These are phyloP conservation scores for Jaapia argillacea DNA, from an alignment of 768 basidiomycete genomes.

Conservation along the genomic window DNA sequence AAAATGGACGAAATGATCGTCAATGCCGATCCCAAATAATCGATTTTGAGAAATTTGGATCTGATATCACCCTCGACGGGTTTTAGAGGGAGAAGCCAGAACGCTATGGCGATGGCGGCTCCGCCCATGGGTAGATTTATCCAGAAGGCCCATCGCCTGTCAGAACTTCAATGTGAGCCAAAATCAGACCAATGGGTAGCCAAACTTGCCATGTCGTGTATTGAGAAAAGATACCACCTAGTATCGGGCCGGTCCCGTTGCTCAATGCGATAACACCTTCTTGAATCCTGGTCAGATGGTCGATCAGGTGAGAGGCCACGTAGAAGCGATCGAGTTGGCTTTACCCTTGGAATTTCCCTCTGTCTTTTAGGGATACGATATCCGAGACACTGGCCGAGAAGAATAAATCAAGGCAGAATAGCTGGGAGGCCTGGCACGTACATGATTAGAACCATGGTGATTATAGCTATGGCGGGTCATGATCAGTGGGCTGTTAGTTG, in stretches of 20 bases:
- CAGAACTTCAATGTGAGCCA: background rate
- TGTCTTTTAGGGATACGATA: background rate
- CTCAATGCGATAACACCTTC: conserved; percentile 8
- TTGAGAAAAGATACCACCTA: conserved; percentile 10
- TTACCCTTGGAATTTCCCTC: conserved; percentile 1
- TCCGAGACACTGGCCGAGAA: background rate
- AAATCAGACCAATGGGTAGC: background rate
- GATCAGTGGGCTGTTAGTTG: background rate
- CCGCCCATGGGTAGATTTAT: conserved; percentile 1
- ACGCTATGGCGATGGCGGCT: background rate
- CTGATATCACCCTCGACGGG: conserved; percentile 10
- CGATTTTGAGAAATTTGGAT: conserved; percentile 9
- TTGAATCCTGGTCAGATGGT: too few species aligned
- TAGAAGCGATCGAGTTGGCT: too few species aligned
- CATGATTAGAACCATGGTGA: conserved; percentile 15
- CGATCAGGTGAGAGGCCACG: too few species aligned
- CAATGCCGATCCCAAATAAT: conserved; percentile 8
- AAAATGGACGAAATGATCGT: background rate
- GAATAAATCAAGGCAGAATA: background rate
- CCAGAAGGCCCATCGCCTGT: conserved; percentile 10
- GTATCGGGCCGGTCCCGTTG: conserved; percentile 10
- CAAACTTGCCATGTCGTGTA: conserved; percentile 7
- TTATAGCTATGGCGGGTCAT: conserved; percentile 8
- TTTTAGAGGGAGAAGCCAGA: conserved; percentile 12
- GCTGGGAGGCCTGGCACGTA: conserved; percentile 1